phyloP scores from a whole-genome alignment of 805 yeast genomes.

The Zygotorulaspora florentina region DNA sequence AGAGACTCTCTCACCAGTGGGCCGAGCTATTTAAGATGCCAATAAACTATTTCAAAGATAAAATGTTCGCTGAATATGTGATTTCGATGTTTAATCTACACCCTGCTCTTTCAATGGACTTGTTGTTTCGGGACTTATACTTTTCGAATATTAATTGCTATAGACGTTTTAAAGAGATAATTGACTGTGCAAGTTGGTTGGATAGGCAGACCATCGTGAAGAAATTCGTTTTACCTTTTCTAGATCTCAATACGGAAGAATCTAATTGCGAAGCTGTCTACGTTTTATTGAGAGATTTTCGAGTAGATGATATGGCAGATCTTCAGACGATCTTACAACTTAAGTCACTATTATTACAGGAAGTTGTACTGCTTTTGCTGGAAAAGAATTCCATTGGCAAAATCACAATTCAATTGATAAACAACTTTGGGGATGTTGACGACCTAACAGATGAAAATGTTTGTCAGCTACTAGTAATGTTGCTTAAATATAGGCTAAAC shows the following conservation, averaged over 20 bases:
- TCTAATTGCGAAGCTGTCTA: conserved; percentile 10
- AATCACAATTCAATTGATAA: conserved; percentile 5
- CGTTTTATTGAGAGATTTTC: conserved; percentile 14
- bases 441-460: conserved; percentile 20
- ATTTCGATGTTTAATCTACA: conserved; percentile 17
- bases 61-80: conserved; percentile 13
- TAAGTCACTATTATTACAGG: conserved; percentile 18
- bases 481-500: conserved; percentile 11
- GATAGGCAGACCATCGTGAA: conserved; percentile 18
- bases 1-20: conserved; percentile 22
- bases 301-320: conserved; percentile 11
- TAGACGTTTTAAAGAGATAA: conserved; percentile 8
- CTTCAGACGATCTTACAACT: conserved; percentile 10
- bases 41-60: not conserved
- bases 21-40: conserved; percentile 10
- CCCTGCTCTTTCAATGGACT: conserved; percentile 16
- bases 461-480: conserved; percentile 21
- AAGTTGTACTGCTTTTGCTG: conserved; percentile 15
- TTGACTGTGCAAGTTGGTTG: conserved; percentile 11
- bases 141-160: conserved; percentile 10
- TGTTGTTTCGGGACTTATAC: conserved; percentile 21
- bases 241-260: conserved; percentile 13
- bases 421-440: conserved; percentile 8
- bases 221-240: conserved; percentile 18
- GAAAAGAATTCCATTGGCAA: conserved; percentile 4